These are phyloP conservation scores for Kwoniella sp. DNA, from an alignment of 768 basidiomycete species.

Conservation along the genomic window DNA sequence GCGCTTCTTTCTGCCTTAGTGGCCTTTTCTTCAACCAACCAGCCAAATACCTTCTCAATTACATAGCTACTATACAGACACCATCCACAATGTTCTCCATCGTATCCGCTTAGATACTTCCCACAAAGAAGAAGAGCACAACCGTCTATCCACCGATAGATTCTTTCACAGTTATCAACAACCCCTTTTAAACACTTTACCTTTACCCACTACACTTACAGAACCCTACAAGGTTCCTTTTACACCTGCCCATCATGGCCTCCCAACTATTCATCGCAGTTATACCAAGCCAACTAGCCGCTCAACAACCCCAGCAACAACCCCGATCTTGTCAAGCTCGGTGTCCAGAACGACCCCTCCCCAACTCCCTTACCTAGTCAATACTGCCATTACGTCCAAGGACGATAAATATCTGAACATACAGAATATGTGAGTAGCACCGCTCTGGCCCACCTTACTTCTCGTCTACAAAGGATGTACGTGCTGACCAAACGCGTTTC, in stretches of 20 bases:
- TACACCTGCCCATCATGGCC: constrained; percentile 37
- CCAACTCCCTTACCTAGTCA: constrained; percentile 31
- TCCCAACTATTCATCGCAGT: constrained; percentile 16
- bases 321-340: constrained; percentile 29
- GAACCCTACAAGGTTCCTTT: constrained; percentile 25
- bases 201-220: constrained; percentile 3
- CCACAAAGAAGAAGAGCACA: constrained; percentile 23
- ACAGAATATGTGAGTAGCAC: constrained; percentile 24
- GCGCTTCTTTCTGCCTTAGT: constrained; percentile 8
- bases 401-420: constrained; percentile 21
- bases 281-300: constrained; percentile 6
- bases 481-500: constrained; percentile 10
- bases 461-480: constrained; percentile 3
- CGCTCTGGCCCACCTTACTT: background rate
- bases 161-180: constrained; percentile 21
- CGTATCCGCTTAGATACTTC: constrained; percentile 24
- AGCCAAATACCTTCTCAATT: constrained; percentile 10
- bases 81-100: constrained; percentile 38
- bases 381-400: constrained; percentile 20
- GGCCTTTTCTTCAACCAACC: background rate
- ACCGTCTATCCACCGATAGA: constrained; percentile 15
- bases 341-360: constrained; percentile 33
- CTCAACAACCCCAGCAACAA: constrained; percentile 13
- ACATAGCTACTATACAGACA: constrained; percentile 25
- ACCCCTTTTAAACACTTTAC: constrained; percentile 21